Evolutionary conservation across 805 yeast species (phyloP), one percentile per base, ranked within the genome.

Genomic region (Starmerella asiatica): DNA sequence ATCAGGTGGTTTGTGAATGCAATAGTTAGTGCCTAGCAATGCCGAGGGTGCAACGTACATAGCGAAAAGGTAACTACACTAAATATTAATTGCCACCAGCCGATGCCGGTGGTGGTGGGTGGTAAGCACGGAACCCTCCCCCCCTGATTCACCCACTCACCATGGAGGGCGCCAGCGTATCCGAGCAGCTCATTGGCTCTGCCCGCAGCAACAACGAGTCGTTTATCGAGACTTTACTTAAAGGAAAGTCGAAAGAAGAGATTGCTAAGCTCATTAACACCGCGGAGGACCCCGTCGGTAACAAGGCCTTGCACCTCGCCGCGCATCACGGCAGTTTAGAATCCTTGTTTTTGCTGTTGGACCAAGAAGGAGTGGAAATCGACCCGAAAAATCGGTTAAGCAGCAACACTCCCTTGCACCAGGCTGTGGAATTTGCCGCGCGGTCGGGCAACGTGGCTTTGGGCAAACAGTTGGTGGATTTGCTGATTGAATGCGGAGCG

Each of bases 391-490:
- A 80, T 57, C 68, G 75, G 28, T 42, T 70, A 21, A 79, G 78
- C 38, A 86, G 85, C 29, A 86, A 82, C 48, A 83, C 96, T 1
- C 96, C 98, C 12, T 68, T 91, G 47, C 97, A 88, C 59, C 62
- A 71, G 45, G 93, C 94, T 4, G 94, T 78, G 11, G 71, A 70
- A 45, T 88, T 80, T 57, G 68, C 86, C 12, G 32, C 29, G 3
- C 32, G 38, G 11, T 64, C 66, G 34, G 76, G 74, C 20, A 94
- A 88, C 54, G 82, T 91, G 0, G 95, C 82, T 44, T 85, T 79
- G 58, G 95, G 94, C 1, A 63, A 39, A 39, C 52, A 46, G 17
- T 41, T 57, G 11, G 64, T 77, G 11, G 93, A 82, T 53, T 79
- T 78, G 56, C 69, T 91, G 46, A 64, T 91, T 30, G 95, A 86